Conservation (phyloP, 2,329 filamentous ascomycete genomes). For the Macrophomina pseudophaseolina region DNA sequence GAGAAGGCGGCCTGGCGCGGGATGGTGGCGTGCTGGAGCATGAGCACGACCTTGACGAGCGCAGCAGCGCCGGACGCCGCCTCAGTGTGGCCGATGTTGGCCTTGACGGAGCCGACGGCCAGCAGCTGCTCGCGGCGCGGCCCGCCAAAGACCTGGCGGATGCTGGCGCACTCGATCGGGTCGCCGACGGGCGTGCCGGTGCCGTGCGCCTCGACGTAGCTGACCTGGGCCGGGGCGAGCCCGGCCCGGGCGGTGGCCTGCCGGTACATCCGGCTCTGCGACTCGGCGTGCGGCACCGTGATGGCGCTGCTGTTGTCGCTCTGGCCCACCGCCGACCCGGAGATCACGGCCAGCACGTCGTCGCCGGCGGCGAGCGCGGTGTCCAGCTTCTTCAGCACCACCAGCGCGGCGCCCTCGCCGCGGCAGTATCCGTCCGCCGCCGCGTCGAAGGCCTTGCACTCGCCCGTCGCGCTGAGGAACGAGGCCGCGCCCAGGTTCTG, state of each 20-base stretch:
- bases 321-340: constrained; percentile 48
- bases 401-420: constrained; percentile 64
- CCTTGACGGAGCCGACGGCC: background rate
- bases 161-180: constrained; percentile 33
- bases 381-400: constrained; percentile 62
- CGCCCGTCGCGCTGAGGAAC: constrained; percentile 28
- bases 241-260: constrained; percentile 44
- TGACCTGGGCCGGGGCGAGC: constrained; percentile 31
- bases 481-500: no score
- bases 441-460: constrained; percentile 49
- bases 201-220: constrained; percentile 48
- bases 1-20: no score
- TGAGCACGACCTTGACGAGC: no score
- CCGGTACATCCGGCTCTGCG: constrained; percentile 44
- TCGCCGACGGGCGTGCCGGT: constrained; percentile 63
- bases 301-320: constrained; percentile 62
- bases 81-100: no score
- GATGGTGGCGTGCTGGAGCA: no score
- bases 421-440: constrained; percentile 68
- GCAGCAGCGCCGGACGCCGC: no score
- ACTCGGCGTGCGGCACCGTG: constrained; percentile 61
- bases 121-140: background rate
- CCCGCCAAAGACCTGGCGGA: constrained; percentile 32
- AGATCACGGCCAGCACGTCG: constrained; percentile 52
- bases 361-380: constrained; percentile 65